phyloP scores from a whole-genome alignment of 140 eudicot species.

The Flaveria floridana region DNA sequence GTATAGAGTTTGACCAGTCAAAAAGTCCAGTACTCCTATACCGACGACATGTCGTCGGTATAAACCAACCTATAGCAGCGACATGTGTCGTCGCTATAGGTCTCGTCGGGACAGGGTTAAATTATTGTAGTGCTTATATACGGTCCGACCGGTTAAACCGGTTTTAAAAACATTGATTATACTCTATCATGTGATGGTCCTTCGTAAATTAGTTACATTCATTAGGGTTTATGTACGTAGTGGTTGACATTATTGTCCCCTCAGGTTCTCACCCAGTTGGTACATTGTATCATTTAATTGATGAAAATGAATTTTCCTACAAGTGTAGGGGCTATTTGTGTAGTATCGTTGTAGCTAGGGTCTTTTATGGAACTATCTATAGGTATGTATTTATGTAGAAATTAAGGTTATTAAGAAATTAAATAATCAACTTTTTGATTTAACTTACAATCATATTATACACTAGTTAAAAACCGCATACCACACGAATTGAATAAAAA shows the following conservation, averaged over 20 bases:
- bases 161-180: neutral
- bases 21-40: too few species aligned
- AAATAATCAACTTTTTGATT: neutral
- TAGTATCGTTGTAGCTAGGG: constrained; percentile 26
- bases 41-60: too few species aligned
- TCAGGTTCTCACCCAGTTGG: constrained; percentile 37
- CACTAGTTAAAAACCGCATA: neutral
- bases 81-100: too few species aligned
- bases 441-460: neutral
- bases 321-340: constrained; percentile 32
- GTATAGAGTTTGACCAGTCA: too few species aligned
- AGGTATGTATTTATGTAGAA: neutral
- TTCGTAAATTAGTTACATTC: constrained; percentile 31
- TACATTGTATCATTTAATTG: constrained; percentile 31
- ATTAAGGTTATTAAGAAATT: neutral
- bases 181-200: neutral
- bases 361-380: constrained; percentile 9
- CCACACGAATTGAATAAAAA: too few species aligned
- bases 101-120: too few species aligned
- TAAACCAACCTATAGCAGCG: too few species aligned
- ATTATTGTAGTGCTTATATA: too few species aligned
- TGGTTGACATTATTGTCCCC: constrained; percentile 32
- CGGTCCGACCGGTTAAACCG: too few species aligned
- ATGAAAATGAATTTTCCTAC: constrained; percentile 19
- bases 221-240: constrained; percentile 34